Evolutionary conservation across 2,329 filamentous ascomycete genomes (phyloP), one percentile per base, ranked within the genome.

Genomic region (Talaromyces funiculosus): DNA sequence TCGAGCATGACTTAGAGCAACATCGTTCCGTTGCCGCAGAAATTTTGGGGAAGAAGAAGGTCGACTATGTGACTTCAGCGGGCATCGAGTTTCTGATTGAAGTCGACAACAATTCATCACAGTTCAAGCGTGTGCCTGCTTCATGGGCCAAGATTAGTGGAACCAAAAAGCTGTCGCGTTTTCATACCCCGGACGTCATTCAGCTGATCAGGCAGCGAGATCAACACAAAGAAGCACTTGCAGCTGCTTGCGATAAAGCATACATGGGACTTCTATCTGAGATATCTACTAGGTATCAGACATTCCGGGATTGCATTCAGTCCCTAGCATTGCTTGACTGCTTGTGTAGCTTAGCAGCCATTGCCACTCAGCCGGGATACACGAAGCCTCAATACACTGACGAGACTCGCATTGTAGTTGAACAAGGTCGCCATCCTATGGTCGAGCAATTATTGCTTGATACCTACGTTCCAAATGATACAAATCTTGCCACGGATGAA

Each of bases 1-100:
- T 97, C 4, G 93, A 99, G 75, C 86, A 94, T 67, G 92, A 96
- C 61, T 84, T 99, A 1, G 84, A 93, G 62, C 83, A 85, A 16
- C 90, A 97, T 72, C 87, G 88, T 42, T 73, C 82, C 29, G 84
- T 82, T 12, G 91, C 90, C 2, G 90, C 89, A 1, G 79, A 84
- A 47, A 89, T 86, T 61, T 79, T 99, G 18, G 86, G 86, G 63
- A 88, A 86, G 71, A 89, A 85, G 66, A 84, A 86, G 49, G 84
- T 94, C 22, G 81, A 87, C 4, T 99, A 96, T 70, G 85, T 86
- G 26, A 94, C 90, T 0, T 90, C 94, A 7, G 84, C 91, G 1
- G 92, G 92, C 7, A 96, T 97, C 67, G 94, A 97, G 72, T 99
- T 91, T 71, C 84, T 99, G 20, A 90, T 99, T 68, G 94, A 97